Evolutionary conservation across 805 yeast genomes (phyloP), one percentile per base, ranked within the genome.

Genomic region (Wickerhamiella alocasiicola): DNA sequence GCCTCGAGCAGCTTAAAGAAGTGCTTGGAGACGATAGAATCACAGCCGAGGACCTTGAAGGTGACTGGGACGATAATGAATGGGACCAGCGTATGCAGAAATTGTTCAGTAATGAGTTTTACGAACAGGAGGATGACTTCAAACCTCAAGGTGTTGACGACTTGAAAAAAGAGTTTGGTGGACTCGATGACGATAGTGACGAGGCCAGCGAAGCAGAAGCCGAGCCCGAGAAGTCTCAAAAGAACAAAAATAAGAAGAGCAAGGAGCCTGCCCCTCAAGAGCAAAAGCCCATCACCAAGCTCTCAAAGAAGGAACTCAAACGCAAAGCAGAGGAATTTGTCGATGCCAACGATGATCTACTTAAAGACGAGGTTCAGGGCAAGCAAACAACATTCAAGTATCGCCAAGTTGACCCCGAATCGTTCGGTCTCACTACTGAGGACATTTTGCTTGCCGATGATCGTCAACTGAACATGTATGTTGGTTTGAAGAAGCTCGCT

Each of bases 371-470:
- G 51, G 74, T 54, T 2, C 39, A 46, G 12, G 42, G 65, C 6
- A 59, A 60, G 31, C 68, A 59, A 4, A 67, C 65, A 2, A 70
- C 70, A 12, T 88, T 91, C 69, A 77, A 76, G 52, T 91, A 91
- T 57, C 73, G 96, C 53, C 94, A 85, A 52, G 97, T 91, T 3
- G 85, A 95, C 1, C 96, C 98, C 6, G 97, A 91, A 54, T 65
- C 85, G 7, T 91, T 73, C 62, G 97, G 97, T 9, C 67, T 91
- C 36, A 68, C 81, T 0, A 71, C 91, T 0, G 70, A 91, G 47
- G 98, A 91, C 52, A 91, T 91, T 36, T 66, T 91, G 41, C 63
- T 83, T 44, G 98, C 98, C 11, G 88, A 82, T 54, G 98, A 91
- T 57, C 68, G 71, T 46, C 81, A 79, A 36, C 67, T 91, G 59